These are phyloP conservation scores for Lathyrus sativus DNA, from an alignment of 306 rosid species.

Conservation along the genomic window DNA sequence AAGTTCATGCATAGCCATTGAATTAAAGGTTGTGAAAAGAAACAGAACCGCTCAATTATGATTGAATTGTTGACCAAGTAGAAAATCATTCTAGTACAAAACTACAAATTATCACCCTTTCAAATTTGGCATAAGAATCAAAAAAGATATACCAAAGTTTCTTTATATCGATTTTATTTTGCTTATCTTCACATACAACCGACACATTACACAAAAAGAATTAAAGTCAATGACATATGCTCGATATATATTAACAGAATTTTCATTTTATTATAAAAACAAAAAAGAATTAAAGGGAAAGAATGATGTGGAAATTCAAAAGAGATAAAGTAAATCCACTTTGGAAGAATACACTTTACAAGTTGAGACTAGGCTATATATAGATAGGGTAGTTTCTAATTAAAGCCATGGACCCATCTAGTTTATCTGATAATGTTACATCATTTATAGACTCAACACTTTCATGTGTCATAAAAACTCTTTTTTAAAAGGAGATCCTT, in stretches of 20 bases:
- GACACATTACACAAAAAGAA: constrained; percentile 10
- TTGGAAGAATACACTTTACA: constrained; percentile 31
- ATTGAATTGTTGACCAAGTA: constrained; percentile 2
- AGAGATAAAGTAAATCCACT: constrained; percentile 26
- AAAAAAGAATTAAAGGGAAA: not conserved
- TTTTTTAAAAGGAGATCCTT: not conserved
- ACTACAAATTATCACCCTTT: constrained; percentile 4
- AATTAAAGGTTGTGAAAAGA: constrained; percentile 11
- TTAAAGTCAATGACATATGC: constrained; percentile 31
- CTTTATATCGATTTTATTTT: not conserved
- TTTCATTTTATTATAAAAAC: constrained; percentile 11
- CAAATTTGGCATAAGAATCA: constrained; percentile 2
- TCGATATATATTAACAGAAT: not conserved
- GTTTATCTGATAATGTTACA: constrained; percentile 2
- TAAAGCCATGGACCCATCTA: not conserved
- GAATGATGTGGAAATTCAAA: constrained; percentile 11
- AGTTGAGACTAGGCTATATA: constrained; percentile 1
- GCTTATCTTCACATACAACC: constrained; percentile 1
- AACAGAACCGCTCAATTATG: not conserved
- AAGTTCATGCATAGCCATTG: constrained; percentile 15
- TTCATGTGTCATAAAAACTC: not conserved
- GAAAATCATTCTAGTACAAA: not conserved
- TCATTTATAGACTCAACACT: not conserved
- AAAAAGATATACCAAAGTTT: not conserved
- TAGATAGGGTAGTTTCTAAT: not conserved